Percentiles rank a stretch among this genome's conserved stretches.
phyloP scores from a whole-genome alignment of 2,329 filamentous ascomycete species.

The Phyllosticta paracitricarpa region DNA sequence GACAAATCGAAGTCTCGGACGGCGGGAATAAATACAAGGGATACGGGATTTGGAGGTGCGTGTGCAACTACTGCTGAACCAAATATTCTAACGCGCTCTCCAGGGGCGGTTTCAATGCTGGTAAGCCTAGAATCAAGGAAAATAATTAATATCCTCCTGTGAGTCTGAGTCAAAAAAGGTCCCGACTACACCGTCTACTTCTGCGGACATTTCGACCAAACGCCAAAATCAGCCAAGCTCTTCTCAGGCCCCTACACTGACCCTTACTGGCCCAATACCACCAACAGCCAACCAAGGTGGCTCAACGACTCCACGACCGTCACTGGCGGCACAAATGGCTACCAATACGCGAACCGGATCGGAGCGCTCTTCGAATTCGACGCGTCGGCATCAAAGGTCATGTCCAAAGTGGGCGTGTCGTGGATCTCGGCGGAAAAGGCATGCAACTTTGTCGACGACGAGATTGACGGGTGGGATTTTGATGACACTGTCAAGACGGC shows the following conservation, averaged over 20 bases:
- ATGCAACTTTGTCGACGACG: slow-evolving; percentile 33
- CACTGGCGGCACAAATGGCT: not conserved
- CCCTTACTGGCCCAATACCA: slow-evolving; percentile 7
- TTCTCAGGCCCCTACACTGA: slow-evolving; percentile 16
- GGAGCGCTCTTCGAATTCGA: slow-evolving; percentile 43
- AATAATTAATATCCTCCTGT: too few species aligned
- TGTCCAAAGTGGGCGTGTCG: slow-evolving; percentile 42
- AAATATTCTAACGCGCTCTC: not conserved
- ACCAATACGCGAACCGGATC: slow-evolving; percentile 30
- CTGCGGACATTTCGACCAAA: slow-evolving; percentile 17
- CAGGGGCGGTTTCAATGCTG: slow-evolving; percentile 23
- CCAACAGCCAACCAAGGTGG: slow-evolving; percentile 17
- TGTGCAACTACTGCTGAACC: not conserved
- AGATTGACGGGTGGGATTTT: slow-evolving; percentile 34
- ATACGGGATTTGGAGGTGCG: slow-evolving; percentile 15
- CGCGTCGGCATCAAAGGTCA: slow-evolving; percentile 28
- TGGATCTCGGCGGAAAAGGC: slow-evolving; percentile 40
- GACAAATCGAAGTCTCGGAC: slow-evolving; percentile 15
- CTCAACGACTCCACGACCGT: slow-evolving; percentile 15
- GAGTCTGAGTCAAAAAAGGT: slow-evolving; percentile 3
- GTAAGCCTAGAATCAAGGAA: slow-evolving; percentile 1
- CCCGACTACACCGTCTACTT: slow-evolving; percentile 20
- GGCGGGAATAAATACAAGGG: slow-evolving; percentile 18
- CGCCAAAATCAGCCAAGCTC: slow-evolving; percentile 14
- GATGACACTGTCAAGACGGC: slow-evolving; percentile 29